Evolutionary conservation across 345 rosid species (phyloP).

Genomic region (Citropsis articulata): DNA sequence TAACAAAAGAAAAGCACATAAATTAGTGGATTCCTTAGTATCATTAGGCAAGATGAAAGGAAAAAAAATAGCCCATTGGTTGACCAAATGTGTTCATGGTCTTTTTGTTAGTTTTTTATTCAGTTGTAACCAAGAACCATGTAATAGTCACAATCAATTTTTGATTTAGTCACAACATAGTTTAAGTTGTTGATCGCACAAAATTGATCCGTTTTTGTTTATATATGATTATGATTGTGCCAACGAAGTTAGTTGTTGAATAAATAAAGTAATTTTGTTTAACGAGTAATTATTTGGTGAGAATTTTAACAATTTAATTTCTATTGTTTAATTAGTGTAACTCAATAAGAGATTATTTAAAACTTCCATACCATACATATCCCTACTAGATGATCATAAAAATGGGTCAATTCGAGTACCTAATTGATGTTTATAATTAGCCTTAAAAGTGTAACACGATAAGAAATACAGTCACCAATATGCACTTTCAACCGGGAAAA

Average conservation of each 20-base stretch:
- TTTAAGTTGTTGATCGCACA: no score
- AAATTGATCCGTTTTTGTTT: accelerated
- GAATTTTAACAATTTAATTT: no score
- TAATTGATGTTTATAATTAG: neutral
- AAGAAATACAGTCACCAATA: neutral
- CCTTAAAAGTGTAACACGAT: neutral
- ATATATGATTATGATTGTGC: no score
- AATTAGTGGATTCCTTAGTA: neutral
- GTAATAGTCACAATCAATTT: no score
- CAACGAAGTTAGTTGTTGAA: no score
- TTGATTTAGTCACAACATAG: no score
- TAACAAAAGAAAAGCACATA: neutral
- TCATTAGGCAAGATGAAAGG: neutral
- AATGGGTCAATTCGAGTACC: neutral
- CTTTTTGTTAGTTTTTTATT: neutral
- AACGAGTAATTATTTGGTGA: no score
- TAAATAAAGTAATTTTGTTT: no score
- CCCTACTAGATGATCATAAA: neutral
- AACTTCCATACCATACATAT: neutral
- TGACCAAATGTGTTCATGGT: neutral
- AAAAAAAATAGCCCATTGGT: no score
- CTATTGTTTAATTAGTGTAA: no score
- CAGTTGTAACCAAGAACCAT: neutral
- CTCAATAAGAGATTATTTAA: neutral
- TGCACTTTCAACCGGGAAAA: neutral